Conservation (phyloP, 1,284 basidiomycete species). For the Moesziomyces antarcticus region DNA sequence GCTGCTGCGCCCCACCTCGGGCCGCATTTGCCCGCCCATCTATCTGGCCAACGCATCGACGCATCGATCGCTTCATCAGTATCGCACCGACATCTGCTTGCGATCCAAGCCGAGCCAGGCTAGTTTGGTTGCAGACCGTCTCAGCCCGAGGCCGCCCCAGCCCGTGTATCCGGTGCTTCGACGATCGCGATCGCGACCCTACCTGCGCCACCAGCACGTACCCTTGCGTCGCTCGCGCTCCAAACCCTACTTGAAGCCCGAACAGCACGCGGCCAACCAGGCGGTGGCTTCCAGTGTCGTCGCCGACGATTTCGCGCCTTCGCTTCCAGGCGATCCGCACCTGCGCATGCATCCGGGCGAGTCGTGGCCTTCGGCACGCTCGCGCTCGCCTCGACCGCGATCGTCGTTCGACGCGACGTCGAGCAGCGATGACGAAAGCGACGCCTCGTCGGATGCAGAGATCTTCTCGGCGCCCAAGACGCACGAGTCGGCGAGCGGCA, state of each 20-base stretch:
- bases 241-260: conserved; percentile 30
- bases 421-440: conserved; percentile 29
- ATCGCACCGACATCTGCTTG: conserved; percentile 6
- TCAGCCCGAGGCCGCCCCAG: neutral
- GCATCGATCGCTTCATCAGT: conserved; percentile 41
- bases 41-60: conserved; percentile 49
- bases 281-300: conserved; percentile 6
- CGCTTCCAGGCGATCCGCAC: conserved; percentile 44
- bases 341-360: conserved; percentile 26
- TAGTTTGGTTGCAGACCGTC: neutral
- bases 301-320: conserved; percentile 40
- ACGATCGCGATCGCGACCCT: conserved; percentile 43
- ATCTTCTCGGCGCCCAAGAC: conserved; percentile 18
- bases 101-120: neutral
- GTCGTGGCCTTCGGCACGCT: conserved; percentile 44
- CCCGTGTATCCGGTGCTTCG: conserved; percentile 28
- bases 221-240: conserved; percentile 45
- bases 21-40: conserved; percentile 31
- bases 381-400: conserved; percentile 17
- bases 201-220: conserved; percentile 21
- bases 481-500: conserved; percentile 24
- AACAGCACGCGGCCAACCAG: conserved; percentile 10
- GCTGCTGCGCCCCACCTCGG: conserved; percentile 37
- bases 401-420: conserved; percentile 24
- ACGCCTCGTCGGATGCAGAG: conserved; percentile 20